These are phyloP conservation scores for Ophiostoma quercus DNA, from an alignment of 2,329 filamentous ascomycete species.

Conservation along the genomic window DNA sequence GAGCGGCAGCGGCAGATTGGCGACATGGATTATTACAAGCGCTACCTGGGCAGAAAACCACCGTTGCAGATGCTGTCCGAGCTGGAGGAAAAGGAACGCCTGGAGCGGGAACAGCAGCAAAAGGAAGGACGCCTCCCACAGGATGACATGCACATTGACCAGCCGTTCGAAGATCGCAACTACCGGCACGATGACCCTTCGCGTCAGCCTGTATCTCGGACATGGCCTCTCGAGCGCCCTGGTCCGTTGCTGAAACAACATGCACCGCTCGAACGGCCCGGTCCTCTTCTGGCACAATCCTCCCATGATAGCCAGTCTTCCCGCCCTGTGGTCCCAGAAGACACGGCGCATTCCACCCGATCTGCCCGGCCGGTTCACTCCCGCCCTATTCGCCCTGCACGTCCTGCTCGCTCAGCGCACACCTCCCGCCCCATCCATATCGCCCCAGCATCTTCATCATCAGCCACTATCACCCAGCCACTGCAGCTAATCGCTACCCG, in stretches of 20 bases:
- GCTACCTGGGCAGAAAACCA: not conserved
- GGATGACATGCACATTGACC: not conserved
- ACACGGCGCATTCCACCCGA: no score
- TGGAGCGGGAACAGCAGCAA: not conserved
- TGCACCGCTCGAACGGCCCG: not conserved
- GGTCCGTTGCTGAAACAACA: not conserved
- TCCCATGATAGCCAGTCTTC: not conserved
- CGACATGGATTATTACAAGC: not conserved
- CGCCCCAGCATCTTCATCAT: not conserved
- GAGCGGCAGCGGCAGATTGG: constrained; percentile 1
- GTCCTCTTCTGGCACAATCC: not conserved
- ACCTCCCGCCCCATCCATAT: not conserved
- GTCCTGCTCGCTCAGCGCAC: not conserved
- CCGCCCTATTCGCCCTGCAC: no score
- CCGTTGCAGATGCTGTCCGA: constrained; percentile 1
- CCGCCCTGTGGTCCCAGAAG: no score
- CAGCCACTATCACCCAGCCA: not conserved
- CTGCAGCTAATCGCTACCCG: not conserved
- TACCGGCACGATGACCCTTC: not conserved
- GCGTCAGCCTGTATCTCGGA: not conserved
- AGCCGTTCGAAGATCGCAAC: not conserved
- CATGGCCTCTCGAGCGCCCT: not conserved
- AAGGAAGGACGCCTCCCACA: not conserved
- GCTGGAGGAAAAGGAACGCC: not conserved
- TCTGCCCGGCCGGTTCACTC: no score